Evolutionary conservation across 306 rosid species (phyloP).

Genomic region (Quercus agrifolia): DNA sequence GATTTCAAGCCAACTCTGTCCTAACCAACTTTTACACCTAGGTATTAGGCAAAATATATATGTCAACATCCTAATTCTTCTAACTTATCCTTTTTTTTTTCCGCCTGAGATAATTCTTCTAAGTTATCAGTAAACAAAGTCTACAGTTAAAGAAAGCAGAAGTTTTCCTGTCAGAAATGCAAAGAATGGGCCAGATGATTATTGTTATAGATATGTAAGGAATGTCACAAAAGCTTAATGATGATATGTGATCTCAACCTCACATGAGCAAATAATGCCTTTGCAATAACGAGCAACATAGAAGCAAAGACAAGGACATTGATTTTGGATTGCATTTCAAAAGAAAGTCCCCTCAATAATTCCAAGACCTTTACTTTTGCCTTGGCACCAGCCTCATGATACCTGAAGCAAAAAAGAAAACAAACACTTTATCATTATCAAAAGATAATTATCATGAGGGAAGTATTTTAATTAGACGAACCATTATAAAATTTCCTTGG

Average conservation of each 20-base stretch:
- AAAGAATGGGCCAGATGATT: constrained; percentile 4
- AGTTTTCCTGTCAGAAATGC: constrained; percentile 14
- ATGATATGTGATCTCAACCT: constrained; percentile 55
- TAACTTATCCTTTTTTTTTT: not conserved
- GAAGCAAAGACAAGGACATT: constrained; percentile 87
- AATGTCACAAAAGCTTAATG: constrained; percentile 25
- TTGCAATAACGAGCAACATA: constrained; percentile 78
- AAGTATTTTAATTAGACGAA: constrained; percentile 1
- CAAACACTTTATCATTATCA: not conserved
- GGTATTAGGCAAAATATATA: not conserved
- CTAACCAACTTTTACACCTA: constrained; percentile 2
- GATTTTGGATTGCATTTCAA: constrained; percentile 67
- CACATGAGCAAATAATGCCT: constrained; percentile 92
- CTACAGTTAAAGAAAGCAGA: not conserved
- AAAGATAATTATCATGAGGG: not conserved
- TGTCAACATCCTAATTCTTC: not conserved
- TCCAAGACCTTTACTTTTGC: constrained; percentile 75
- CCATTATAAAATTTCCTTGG: not conserved
- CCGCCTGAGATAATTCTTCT: not conserved
- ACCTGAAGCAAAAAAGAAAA: constrained; percentile 43
- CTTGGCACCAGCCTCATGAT: constrained; percentile 74
- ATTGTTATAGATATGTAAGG: constrained; percentile 13
- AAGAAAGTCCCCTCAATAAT: constrained; percentile 74
- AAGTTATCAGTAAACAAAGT: not conserved
- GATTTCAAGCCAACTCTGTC: constrained; percentile 14